Conservation (phyloP, 75 land plant genomes). For the Pinus albicaulis region DNA sequence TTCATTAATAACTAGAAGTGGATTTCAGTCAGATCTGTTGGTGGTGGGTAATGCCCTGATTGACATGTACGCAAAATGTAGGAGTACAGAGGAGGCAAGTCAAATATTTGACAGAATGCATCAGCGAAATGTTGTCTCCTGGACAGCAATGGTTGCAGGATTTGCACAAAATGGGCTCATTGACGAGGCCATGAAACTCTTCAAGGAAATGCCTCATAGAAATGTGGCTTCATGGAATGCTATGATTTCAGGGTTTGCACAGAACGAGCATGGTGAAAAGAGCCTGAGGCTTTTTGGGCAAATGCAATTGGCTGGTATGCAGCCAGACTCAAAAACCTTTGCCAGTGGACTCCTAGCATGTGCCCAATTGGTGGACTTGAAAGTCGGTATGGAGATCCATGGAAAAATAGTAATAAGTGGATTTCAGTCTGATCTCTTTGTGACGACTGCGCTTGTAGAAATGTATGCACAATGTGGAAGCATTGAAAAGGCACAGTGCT, state of each 20-base stretch:
- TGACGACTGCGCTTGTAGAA: conserved; percentile 7
- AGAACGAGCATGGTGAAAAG: conserved; percentile 20
- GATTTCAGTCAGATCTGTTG: conserved; percentile 11
- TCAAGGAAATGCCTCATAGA: conserved; percentile 24
- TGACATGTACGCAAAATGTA: conserved; percentile 44
- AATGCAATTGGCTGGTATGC: conserved; percentile 15
- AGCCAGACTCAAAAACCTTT: conserved; percentile 9
- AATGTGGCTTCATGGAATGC: conserved; percentile 38
- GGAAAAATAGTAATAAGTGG: not conserved
- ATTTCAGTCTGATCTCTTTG: not conserved
- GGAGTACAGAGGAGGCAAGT: conserved; percentile 21
- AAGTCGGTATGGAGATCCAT: conserved; percentile 19
- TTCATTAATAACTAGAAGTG: conserved; percentile 19
- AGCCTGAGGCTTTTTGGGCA: conserved; percentile 16
- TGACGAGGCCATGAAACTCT: conserved; percentile 9
- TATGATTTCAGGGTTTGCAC: conserved; percentile 38
- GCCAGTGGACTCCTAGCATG: not conserved
- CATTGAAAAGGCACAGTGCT: not conserved
- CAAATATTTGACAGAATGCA: conserved; percentile 29
- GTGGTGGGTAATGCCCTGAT: conserved; percentile 26
- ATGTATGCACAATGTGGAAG: conserved; percentile 9
- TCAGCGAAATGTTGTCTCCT: conserved; percentile 30
- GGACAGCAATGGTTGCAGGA: conserved; percentile 31
- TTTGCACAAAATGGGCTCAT: conserved; percentile 20
- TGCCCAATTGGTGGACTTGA: not conserved